A percentile compares a stretch with the other conserved stretches of the same genome.
Conservation (phyloP, 805 yeast genomes). For the Scheffersomyces ergatensis region DNA sequence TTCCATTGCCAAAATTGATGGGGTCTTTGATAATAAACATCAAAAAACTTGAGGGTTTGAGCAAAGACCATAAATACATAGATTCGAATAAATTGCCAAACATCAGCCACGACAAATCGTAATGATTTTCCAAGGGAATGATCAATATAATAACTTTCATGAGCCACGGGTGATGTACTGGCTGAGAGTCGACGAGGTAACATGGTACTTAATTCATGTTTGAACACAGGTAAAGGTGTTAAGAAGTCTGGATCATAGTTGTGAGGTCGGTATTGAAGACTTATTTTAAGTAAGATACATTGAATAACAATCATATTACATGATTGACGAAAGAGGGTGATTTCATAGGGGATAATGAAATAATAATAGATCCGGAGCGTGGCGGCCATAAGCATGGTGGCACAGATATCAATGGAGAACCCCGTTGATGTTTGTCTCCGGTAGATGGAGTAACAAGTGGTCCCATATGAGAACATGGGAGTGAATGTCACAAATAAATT, state of each 20-base stretch:
- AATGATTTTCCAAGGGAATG: background rate
- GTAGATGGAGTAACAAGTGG: conserved; percentile 71
- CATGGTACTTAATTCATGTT: conserved; percentile 22
- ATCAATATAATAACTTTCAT: conserved; percentile 12
- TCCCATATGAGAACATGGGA: conserved; percentile 83
- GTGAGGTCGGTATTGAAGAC: conserved; percentile 53
- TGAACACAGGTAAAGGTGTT: conserved; percentile 25
- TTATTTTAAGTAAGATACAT: conserved; percentile 56
- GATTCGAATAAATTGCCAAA: conserved; percentile 1
- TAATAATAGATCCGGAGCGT: conserved; percentile 74
- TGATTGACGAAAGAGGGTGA: conserved; percentile 75
- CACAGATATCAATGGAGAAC: conserved; percentile 89
- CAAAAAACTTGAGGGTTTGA: conserved; percentile 57
- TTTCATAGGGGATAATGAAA: conserved; percentile 76
- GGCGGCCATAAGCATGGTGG: conserved; percentile 81
- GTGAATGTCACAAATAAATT: conserved; percentile 73
- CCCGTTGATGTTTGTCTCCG: conserved; percentile 67
- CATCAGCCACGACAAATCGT: background rate
- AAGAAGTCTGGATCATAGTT: conserved; percentile 32
- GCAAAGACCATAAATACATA: conserved; percentile 4
- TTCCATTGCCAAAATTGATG: conserved; percentile 86
- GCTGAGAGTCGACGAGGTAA: conserved; percentile 16
- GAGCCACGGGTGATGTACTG: conserved; percentile 10
- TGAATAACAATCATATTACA: conserved; percentile 85
- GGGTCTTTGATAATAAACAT: conserved; percentile 61